phyloP scores from a whole-genome alignment of 495 filamentous ascomycete species.

The Xylaria sp. region DNA sequence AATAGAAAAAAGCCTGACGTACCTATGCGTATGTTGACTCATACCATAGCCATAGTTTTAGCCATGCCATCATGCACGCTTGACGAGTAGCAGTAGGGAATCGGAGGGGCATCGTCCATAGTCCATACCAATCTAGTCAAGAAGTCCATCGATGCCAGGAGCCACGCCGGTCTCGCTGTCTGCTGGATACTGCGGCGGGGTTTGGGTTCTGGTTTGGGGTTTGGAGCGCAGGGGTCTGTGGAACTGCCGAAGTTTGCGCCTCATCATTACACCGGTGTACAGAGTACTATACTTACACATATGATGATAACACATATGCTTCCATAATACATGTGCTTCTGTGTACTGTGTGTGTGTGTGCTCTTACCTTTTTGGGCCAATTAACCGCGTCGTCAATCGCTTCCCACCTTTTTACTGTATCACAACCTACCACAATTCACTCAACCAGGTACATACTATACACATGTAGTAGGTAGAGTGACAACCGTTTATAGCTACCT shows the following conservation, averaged over 20 bases:
- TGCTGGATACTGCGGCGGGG: background rate
- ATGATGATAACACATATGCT: too few species aligned
- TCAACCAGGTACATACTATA: too few species aligned
- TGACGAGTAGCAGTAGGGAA: background rate
- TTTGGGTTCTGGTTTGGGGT: too few species aligned
- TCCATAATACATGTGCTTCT: too few species aligned
- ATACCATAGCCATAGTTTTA: background rate
- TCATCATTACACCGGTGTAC: background rate
- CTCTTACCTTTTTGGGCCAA: background rate
- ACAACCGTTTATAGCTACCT: background rate
- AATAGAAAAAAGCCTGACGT: background rate
- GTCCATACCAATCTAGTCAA: background rate
- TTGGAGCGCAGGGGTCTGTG: background rate
- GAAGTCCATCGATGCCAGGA: background rate
- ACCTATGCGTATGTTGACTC: background rate
- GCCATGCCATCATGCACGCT: background rate
- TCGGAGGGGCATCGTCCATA: background rate
- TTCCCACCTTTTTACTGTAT: background rate
- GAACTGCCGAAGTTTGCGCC: conserved; percentile 22
- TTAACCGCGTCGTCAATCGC: background rate
- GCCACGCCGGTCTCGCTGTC: conserved; percentile 11
- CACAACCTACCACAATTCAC: background rate
- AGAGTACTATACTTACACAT: too few species aligned
- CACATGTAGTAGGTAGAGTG: background rate
- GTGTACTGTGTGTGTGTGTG: too few species aligned